These are phyloP conservation scores for Penicillium sp. DNA, from an alignment of 2,329 filamentous ascomycete genomes.

Conservation along the genomic window DNA sequence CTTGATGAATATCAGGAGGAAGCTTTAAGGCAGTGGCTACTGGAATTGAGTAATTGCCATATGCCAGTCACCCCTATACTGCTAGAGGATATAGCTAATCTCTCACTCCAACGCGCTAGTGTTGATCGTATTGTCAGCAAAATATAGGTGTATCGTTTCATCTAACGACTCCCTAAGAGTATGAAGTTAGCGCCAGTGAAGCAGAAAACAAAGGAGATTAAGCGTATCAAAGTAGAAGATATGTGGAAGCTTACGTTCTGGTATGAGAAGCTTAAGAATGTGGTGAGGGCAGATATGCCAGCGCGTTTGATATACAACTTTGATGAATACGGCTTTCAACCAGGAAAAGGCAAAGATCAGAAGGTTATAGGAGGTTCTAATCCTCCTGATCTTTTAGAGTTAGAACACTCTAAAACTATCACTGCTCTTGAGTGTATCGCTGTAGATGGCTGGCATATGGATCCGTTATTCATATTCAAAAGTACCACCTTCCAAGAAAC, in stretches of 20 bases:
- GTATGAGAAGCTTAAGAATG: not conserved
- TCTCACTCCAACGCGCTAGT: not conserved
- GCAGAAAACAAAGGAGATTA: not conserved
- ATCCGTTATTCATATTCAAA: not conserved
- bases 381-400: not conserved
- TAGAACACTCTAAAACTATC: not conserved
- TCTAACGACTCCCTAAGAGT: not conserved
- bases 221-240: not conserved
- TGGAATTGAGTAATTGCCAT: not conserved
- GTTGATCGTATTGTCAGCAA: not conserved
- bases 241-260: not conserved
- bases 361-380: not conserved
- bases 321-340: slow-evolving; percentile 6
- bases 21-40: not conserved
- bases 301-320: slow-evolving; percentile 9
- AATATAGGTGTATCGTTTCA: slow-evolving; percentile 8
- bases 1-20: not conserved
- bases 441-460: not conserved
- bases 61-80: not conserved
- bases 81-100: not conserved
- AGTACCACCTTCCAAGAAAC: not conserved
- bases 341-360: not conserved
- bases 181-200: not conserved
- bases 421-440: not conserved
- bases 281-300: not conserved